Base-by-base conservation (phyloP, 257 asterid genomes). In the Plantago major region DNA sequence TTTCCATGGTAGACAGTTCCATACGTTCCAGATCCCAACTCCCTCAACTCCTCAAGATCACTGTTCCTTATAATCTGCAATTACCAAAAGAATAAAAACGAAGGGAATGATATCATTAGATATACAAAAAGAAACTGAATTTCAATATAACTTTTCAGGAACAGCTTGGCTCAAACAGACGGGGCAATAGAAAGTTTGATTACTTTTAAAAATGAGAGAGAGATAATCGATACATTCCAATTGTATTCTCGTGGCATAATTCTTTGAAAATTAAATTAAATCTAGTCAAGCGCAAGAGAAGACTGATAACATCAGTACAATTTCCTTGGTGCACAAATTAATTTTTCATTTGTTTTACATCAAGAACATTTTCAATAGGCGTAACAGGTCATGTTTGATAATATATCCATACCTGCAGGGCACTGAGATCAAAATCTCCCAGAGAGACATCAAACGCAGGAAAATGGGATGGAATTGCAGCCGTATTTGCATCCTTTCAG, bases 1-100 rank as follows among this genome's bases (percentile, higher is more conserved):
- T 88, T 90, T 68, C 96, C 97, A 68, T 90, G 97, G 72, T 85
- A 90, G 40, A 90, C 98, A 58, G 96, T 91, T 45, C 98, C 98
- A 64, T 84, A 91, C 55, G 98, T 84, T 79, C 96, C 98, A 58
- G 98, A 85, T 61, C 98, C 98, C 73, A 90, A 67, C 75, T 90
- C 96, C 79, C 73, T 84, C 73, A 91, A 80, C 81, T 91, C 96
- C 79, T 91, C 98, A 64, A 91, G 96, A 78, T 91, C 98, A 67
- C 72, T 82, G 71, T 91, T 79, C 69, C 75, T 74, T 57, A 91
- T 91, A 42, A 91, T 80, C 98, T 91, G 76, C 22, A 68, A 58
- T 44, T 52, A 68, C 26, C 26, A 22, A 22, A 22, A 22, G 26
- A 22, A 22, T 72, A 67, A 38, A 55, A 42, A 50, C 38, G 33